These are phyloP conservation scores for Phaeotremella fagi DNA, from an alignment of 768 basidiomycete species.

Conservation along the genomic window DNA sequence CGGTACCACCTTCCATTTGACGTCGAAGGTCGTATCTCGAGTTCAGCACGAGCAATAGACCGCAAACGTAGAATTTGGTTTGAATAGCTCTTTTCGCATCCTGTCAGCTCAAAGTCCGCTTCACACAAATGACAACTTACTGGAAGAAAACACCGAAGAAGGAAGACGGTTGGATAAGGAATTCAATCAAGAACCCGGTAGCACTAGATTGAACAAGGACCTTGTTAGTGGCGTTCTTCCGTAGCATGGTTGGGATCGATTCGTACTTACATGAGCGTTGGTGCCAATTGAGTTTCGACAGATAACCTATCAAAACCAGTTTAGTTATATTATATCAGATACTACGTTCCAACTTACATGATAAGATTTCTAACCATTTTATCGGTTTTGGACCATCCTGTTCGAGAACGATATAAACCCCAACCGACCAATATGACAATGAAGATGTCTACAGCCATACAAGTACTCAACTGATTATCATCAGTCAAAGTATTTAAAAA, in stretches of 20 bases:
- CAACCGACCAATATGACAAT: constrained; percentile 5
- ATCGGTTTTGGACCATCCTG: constrained; percentile 12
- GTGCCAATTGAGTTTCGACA: constrained; percentile 11
- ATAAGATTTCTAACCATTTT: constrained; percentile 3
- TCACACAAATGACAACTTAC: constrained; percentile 1
- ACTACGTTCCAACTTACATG: background rate
- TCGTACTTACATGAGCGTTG: constrained; percentile 1
- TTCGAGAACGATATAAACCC: constrained; percentile 8
- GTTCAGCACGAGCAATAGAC: constrained; percentile 11
- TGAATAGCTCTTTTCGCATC: constrained; percentile 5
- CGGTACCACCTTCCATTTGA: background rate
- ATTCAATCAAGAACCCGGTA: constrained; percentile 11
- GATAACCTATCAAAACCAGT: background rate
- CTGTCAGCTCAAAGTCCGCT: background rate
- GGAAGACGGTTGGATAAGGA: constrained; percentile 12
- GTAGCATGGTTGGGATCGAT: too few relatives aligned
- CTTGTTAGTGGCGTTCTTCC: background rate
- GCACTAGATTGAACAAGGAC: too few relatives aligned
- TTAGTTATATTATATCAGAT: too few relatives aligned
- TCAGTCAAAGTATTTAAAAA: too few relatives aligned
- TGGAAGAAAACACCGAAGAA: constrained; percentile 10
- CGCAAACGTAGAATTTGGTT: constrained; percentile 14
- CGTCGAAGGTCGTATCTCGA: constrained; percentile 8
- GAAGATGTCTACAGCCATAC: background rate
- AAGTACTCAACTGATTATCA: constrained; percentile 1